phyloP scores from a whole-genome alignment of 345 rosid species.

The Eucalyptus sp. region DNA sequence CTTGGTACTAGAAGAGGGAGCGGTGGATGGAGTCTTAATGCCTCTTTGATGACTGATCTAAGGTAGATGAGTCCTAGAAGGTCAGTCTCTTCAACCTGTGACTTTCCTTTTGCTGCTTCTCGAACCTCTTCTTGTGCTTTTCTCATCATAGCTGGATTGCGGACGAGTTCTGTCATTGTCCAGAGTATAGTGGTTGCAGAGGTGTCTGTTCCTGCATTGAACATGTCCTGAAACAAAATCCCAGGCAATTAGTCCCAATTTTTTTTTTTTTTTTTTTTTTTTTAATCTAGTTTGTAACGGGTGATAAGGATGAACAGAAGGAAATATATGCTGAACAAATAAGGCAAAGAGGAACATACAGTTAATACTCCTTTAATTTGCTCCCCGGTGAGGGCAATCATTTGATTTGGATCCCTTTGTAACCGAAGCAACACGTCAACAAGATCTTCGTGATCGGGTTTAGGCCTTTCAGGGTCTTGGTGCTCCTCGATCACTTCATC shows the following conservation, averaged over 20 bases:
- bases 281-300: not conserved
- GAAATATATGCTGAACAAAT: too few relatives aligned
- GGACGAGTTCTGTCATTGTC: slow-evolving; percentile 25
- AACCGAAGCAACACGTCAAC: slow-evolving; percentile 22
- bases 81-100: slow-evolving; percentile 12
- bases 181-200: slow-evolving; percentile 11
- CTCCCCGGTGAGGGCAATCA: not conserved
- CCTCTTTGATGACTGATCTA: slow-evolving; percentile 13
- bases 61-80: slow-evolving; percentile 13
- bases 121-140: slow-evolving; percentile 21
- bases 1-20: slow-evolving; percentile 21
- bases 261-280: not conserved
- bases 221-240: slow-evolving; percentile 17
- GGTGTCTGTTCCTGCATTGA: slow-evolving; percentile 35
- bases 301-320: not conserved
- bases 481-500: slow-evolving; percentile 21
- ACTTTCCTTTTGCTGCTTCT: slow-evolving; percentile 1
- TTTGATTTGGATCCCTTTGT: slow-evolving; percentile 5
- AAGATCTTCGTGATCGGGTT: slow-evolving; percentile 15
- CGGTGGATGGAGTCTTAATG: slow-evolving; percentile 27
- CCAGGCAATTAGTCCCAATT: not conserved
- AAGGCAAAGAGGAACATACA: not conserved
- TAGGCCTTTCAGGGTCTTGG: slow-evolving; percentile 3
- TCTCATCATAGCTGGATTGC: slow-evolving; percentile 15
- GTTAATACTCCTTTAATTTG: slow-evolving; percentile 14